phyloP scores from a whole-genome alignment of 176 grass and related monocot species.

The Aegilops umbellulata region DNA sequence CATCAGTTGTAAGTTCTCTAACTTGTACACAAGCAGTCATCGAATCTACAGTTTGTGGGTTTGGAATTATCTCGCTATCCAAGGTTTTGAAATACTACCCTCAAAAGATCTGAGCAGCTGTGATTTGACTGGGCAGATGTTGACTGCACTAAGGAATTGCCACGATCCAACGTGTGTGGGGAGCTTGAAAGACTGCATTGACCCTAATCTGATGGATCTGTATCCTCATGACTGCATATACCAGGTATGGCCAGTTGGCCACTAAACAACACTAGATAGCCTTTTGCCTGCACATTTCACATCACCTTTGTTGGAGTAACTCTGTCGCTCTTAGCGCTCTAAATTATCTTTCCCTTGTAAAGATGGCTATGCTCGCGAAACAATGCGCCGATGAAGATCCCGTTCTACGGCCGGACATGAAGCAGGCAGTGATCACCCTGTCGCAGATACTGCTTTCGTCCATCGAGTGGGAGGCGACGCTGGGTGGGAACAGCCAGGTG shows the following conservation, averaged over 20 bases:
- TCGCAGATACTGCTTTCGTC: conserved; percentile 96
- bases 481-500: conserved; percentile 90
- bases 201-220: conserved; percentile 75
- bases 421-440: conserved; percentile 92
- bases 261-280: conserved; percentile 8
- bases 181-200: conserved; percentile 67
- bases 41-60: neutral
- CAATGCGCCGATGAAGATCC: conserved; percentile 96
- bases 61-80: no score
- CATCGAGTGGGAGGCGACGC: conserved; percentile 85
- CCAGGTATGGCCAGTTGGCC: conserved; percentile 49
- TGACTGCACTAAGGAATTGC: conserved; percentile 68
- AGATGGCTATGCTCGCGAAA: conserved; percentile 88
- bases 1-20: conserved; percentile 85
- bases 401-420: conserved; percentile 90
- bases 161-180: conserved; percentile 56
- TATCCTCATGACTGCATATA: conserved; percentile 89
- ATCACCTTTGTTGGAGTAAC: conserved; percentile 15
- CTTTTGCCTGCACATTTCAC: conserved; percentile 10
- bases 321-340: neutral
- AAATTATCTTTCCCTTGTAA: conserved; percentile 5
- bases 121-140: conserved; percentile 60
- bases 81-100: no score
- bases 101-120: conserved; percentile 14
- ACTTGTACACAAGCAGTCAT: neutral